Base-by-base conservation (phyloP, 345 rosid genomes). In the Gossypium turneri region DNA sequence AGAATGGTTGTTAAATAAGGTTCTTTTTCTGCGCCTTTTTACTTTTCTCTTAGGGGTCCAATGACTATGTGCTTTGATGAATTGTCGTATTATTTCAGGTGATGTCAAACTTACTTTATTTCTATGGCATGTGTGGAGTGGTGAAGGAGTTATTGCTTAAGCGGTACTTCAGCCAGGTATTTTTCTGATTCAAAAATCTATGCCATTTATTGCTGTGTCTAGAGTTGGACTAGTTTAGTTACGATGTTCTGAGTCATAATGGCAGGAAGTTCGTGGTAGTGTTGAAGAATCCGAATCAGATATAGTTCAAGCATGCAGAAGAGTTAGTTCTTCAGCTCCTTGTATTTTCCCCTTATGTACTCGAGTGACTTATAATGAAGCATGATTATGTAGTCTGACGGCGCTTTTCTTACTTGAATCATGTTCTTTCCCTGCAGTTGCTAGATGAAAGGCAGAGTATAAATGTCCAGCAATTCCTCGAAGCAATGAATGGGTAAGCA, bases 1-100 rank as follows among this genome's bases (percentile, higher is more conserved):
- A 58, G 98, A 88, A 83, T 94, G 98, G 98, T 76, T 94, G 66
- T 86, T 79, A 77, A 92, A 92, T 76, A 94, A 94, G 97, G 98
- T 94, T 67, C 27, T 67, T 76, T 56, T 71, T 67, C 76, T 74
- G 45, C 59, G 41, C 76, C 70, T 38, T 58, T 51, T 76, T 78
- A 10, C 9, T 1, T 79, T 70, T 70, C 47, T 50, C 43, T 72
- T 57, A 34, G 34, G 9, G 62, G 70, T 70, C 55, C 17, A 43
- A 62, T 5, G 38, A 17, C 74, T 41, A 61, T 67, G 22, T 51
- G 44, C 73, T 77, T 44, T 75, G 56, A 24, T 48, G 43, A 25
- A 19, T 69, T 48, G 71, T 74, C 27, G 44, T 69, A 20, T 66
- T 34, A 15, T 75, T 65, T 79, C 89, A 94, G 97, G 94, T 92